These are phyloP conservation scores for Naganishia sp. DNA, from an alignment of 1,284 basidiomycete genomes.

Conservation along the genomic window DNA sequence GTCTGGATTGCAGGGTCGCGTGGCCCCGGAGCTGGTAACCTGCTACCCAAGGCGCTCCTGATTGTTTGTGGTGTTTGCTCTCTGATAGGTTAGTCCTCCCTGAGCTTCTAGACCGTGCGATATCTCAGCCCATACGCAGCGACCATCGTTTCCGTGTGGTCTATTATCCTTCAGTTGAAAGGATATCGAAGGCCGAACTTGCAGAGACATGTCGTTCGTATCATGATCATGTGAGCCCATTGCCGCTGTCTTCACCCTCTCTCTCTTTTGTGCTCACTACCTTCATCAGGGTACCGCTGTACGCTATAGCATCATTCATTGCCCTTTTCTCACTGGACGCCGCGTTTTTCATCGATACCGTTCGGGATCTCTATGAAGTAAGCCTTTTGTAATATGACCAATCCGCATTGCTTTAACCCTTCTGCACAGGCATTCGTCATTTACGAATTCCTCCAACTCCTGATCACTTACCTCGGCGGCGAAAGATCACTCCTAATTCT, in stretches of 20 bases:
- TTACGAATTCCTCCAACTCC: constrained; percentile 83
- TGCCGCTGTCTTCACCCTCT: not conserved
- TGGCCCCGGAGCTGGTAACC: constrained; percentile 46
- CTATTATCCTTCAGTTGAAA: constrained; percentile 85
- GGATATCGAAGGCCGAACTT: constrained; percentile 81
- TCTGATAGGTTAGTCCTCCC: constrained; percentile 45
- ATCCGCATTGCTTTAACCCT: not conserved
- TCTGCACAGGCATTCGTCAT: constrained; percentile 82
- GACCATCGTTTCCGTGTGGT: constrained; percentile 74
- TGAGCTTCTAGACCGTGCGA: not conserved
- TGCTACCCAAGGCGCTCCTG: constrained; percentile 48
- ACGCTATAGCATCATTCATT: constrained; percentile 86
- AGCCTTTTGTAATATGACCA: constrained; percentile 38
- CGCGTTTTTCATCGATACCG: constrained; percentile 92
- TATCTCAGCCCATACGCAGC: constrained; percentile 53
- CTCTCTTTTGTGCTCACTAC: not conserved
- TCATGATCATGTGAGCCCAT: constrained; percentile 77
- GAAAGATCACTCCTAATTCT: constrained; percentile 89
- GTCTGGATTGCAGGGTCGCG: constrained; percentile 23
- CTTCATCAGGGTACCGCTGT: constrained; percentile 70
- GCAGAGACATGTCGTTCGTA: constrained; percentile 84
- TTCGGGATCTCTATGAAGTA: constrained; percentile 95
- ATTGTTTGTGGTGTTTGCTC: constrained; percentile 51
- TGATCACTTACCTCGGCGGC: constrained; percentile 85
- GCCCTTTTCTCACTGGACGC: constrained; percentile 92